Evolutionary conservation across 306 rosid genomes (phyloP).

Genomic region (Lathyrus aphaca): DNA sequence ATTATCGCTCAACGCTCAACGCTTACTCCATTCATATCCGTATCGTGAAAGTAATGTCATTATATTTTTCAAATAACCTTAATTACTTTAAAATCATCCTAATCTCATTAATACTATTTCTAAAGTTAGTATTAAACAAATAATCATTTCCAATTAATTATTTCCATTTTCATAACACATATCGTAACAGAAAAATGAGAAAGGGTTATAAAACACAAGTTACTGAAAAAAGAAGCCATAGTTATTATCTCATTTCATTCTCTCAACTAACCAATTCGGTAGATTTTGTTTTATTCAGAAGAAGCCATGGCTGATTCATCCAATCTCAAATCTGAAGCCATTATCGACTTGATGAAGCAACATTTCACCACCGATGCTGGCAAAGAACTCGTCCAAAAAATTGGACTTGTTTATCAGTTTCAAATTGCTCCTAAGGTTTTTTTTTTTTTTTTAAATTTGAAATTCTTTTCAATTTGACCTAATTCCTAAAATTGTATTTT

Average conservation of each 20-base stretch:
- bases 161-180: no score
- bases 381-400: slow-evolving; percentile 53
- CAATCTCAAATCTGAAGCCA: slow-evolving; percentile 64
- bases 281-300: background rate
- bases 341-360: slow-evolving; percentile 80
- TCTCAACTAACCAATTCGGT: background rate
- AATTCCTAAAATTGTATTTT: background rate
- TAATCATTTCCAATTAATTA: no score
- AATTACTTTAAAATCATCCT: no score
- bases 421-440: slow-evolving; percentile 84
- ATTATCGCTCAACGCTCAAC: no score
- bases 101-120: no score
- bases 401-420: slow-evolving; percentile 82
- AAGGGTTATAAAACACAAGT: background rate
- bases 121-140: no score
- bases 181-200: no score
- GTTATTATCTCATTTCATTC: background rate
- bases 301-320: slow-evolving; percentile 51
- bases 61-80: no score
- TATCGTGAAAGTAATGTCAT: no score
- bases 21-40: no score
- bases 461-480: background rate
- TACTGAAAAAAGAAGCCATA: background rate
- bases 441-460: background rate
- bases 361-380: slow-evolving; percentile 78